phyloP scores from a whole-genome alignment of 257 asterid species.

The Buddleja alternifolia region DNA sequence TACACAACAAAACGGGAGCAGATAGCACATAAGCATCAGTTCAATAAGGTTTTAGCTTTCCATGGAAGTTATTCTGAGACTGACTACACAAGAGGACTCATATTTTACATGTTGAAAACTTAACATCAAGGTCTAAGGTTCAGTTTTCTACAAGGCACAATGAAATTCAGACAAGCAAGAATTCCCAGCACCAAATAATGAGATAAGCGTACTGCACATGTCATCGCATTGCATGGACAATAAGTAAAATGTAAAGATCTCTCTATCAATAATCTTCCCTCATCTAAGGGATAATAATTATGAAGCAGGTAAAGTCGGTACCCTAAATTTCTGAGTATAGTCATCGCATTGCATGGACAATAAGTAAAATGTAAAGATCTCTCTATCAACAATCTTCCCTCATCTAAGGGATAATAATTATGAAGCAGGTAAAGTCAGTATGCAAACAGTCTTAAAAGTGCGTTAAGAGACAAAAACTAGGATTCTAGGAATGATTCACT shows the following conservation, averaged over 20 bases:
- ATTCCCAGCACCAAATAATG: conserved; percentile 16
- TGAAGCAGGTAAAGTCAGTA: background rate
- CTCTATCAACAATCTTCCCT: conserved; percentile 3
- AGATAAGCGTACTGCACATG: background rate
- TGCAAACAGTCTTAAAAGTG: background rate
- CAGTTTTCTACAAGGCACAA: background rate
- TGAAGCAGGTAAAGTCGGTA: conserved; percentile 8
- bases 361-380: conserved; percentile 1
- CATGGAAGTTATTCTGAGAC: conserved; percentile 5
- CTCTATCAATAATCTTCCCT: conserved; percentile 1
- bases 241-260: conserved; percentile 4
- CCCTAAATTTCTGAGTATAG: conserved; percentile 3
- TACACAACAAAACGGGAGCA: conserved; percentile 30
- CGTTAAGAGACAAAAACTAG: background rate
- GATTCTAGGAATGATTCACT: background rate
- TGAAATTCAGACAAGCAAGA: conserved; percentile 16
- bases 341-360: conserved; percentile 12
- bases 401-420: background rate
- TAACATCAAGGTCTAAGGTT: background rate
- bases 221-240: conserved; percentile 12
- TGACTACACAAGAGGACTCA: conserved; percentile 2
- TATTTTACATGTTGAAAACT: background rate
- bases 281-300: background rate
- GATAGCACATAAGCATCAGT: conserved; percentile 23
- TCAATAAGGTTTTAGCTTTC: background rate